A percentile compares a stretch with the other conserved stretches of the same genome.
phyloP scores from a whole-genome alignment of 371 early-diverging fungal species.

The Syncephalastrum racemosum region DNA sequence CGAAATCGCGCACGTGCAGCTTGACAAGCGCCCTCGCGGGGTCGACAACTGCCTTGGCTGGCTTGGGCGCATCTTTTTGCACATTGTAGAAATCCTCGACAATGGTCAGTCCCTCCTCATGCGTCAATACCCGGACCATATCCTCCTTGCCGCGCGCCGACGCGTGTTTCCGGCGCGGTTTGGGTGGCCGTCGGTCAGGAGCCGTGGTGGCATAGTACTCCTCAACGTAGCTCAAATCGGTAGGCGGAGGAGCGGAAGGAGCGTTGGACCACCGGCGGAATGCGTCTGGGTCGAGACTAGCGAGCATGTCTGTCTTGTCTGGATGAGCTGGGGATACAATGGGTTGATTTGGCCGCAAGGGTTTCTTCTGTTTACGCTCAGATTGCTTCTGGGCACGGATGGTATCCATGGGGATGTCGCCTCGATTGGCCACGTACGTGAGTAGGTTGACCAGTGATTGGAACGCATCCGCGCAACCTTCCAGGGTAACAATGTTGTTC shows the following conservation, averaged over 20 bases:
- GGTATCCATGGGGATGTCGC: conserved; percentile 14
- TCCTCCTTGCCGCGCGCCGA: conserved; percentile 19
- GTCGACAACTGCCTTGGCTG: conserved; percentile 29
- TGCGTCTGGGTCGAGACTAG: conserved; percentile 63
- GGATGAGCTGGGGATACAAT: background rate
- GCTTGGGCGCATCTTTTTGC: conserved; percentile 26
- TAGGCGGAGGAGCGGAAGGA: background rate
- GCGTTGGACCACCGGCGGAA: conserved; percentile 26
- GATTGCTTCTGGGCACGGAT: background rate
- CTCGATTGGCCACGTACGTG: conserved; percentile 37
- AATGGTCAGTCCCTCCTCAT: conserved; percentile 43
- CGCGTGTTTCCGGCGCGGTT: conserved; percentile 31
- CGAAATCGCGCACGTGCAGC: conserved; percentile 56
- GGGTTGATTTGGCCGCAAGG: background rate
- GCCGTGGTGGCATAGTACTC: conserved; percentile 36
- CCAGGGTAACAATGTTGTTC: conserved; percentile 62
- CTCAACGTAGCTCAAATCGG: conserved; percentile 51
- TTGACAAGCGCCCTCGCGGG: conserved; percentile 36
- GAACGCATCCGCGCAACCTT: conserved; percentile 78
- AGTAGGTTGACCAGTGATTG: conserved; percentile 61
- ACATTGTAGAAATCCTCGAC: conserved; percentile 66
- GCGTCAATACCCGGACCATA: conserved; percentile 29
- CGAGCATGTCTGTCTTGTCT: conserved; percentile 35
- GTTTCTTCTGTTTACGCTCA: background rate
- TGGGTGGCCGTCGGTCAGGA: conserved; percentile 17